phyloP scores from a whole-genome alignment of 2,329 filamentous ascomycete genomes.

The Botrytis elliptica region DNA sequence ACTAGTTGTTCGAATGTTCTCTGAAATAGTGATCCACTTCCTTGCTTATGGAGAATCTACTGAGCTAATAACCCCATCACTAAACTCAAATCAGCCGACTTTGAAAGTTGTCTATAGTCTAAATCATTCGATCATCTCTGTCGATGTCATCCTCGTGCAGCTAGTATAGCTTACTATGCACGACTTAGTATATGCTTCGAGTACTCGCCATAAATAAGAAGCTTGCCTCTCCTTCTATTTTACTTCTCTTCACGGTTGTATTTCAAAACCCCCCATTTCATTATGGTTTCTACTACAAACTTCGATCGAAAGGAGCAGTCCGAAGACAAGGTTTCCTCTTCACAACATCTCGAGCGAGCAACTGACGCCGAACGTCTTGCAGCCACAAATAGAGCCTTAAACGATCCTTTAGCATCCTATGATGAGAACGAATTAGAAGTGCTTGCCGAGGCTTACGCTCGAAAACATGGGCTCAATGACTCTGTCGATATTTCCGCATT shows the following conservation, averaged over 20 bases:
- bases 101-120: not conserved
- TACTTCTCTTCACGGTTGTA: not conserved
- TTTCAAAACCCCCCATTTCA: not conserved
- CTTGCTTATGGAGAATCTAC: too few relatives aligned
- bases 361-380: conserved; percentile 6
- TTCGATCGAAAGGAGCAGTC: not conserved
- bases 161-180: not conserved
- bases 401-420: not conserved
- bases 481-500: conserved; percentile 59
- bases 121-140: not conserved
- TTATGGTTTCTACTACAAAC: not conserved
- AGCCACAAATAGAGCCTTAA: not conserved
- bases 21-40: not conserved
- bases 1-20: not conserved
- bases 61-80: not conserved
- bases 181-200: not conserved
- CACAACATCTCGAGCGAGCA: not conserved
- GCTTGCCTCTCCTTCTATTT: too few relatives aligned
- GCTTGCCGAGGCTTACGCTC: conserved; percentile 51
- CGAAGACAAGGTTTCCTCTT: not conserved
- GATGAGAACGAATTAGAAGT: not conserved
- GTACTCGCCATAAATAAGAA: too few relatives aligned
- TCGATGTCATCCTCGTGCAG: not conserved
- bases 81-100: not conserved
- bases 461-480: conserved; percentile 52